Conservation (phyloP, 768 basidiomycete species). For the Paxillus involutus region DNA sequence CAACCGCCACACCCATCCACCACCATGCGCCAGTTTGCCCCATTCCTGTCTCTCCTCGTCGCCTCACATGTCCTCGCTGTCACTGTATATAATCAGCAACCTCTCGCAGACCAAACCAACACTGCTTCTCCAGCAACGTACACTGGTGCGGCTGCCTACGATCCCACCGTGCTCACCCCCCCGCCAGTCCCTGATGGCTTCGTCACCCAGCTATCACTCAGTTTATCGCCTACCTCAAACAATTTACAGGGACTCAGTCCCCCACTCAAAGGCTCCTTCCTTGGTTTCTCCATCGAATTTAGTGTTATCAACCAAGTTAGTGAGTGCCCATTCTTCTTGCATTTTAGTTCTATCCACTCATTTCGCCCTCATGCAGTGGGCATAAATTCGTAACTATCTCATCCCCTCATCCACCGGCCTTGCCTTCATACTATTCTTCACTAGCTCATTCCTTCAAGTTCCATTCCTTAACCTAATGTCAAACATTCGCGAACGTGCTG, state of each 20-base stretch:
- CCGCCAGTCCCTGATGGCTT: constrained; percentile 26
- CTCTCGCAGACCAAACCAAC: constrained; percentile 17
- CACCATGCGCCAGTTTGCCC: neutral
- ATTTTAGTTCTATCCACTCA: neutral
- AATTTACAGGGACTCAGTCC: constrained; percentile 19
- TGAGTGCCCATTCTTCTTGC: constrained; percentile 24
- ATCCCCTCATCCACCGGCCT: neutral
- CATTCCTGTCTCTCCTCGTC: neutral
- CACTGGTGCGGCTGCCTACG: constrained; percentile 32
- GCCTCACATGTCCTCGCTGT: constrained; percentile 14
- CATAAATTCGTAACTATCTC: constrained; percentile 9
- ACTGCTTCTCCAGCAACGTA: constrained; percentile 23
- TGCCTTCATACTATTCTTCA: neutral
- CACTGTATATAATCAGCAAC: constrained; percentile 30
- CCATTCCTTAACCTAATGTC: constrained; percentile 49
- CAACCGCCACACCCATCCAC: no score
- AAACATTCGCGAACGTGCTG: constrained; percentile 44
- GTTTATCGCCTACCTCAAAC: constrained; percentile 18
- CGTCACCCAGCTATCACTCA: constrained; percentile 23
- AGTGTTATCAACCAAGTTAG: constrained; percentile 54
- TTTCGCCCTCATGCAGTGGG: constrained; percentile 5
- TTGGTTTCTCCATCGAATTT: constrained; percentile 66
- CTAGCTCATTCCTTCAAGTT: constrained; percentile 23
- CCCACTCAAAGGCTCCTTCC: constrained; percentile 40
- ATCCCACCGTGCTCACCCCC: constrained; percentile 29